Base-by-base conservation (phyloP, 1,284 basidiomycete species). In the Malassezia arunalokei region DNA sequence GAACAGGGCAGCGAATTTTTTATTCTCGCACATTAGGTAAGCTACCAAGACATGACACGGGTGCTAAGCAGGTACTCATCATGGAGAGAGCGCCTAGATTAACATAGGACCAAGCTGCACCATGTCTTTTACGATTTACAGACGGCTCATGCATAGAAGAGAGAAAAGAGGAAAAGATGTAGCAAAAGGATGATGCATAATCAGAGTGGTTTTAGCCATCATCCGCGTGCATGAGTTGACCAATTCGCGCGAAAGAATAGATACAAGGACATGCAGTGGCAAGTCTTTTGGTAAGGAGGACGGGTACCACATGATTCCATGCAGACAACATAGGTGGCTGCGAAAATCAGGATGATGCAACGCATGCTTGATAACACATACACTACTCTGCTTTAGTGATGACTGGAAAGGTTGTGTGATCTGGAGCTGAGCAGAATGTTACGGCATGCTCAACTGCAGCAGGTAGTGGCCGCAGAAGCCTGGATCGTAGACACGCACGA, bases 391-490 rank as follows among this genome's bases (percentile, higher is more conserved):
- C 20, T 33, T 12, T 14, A 48, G 39, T 8, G 47, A 38, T 8
- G 30, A 48, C 8, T 37, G 15, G n/a, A 54, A 40, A 12, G 40
- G 37, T 24, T 6, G 12, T 5, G 41, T 30, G n/a, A 44, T 33
- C 5, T 33, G 33, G 15, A 54, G 14, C 1, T 15, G 48, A 33
- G 20, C 14, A 3, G 51, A 40, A 3, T 49, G 52, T 11, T 45
- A 20, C 4, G 52, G 52, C 3, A 31, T 54, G 8, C 29, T 40
- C 8, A 54, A 41, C 40, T 45, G 42, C 8, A 35, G 39, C 12
- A 43, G 52, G 35, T 33, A n/a, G 47, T 8, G 52, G 52, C 8
- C 52, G 47, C n/a, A 47, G 42, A 11, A 47, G 52, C 29, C 32
- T 38, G 20, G 20, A 24, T 24, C 4, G 20, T 24, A 24, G 20